Evolutionary conservation across 306 rosid species (phyloP).

Genomic region (Sicyos edulis): DNA sequence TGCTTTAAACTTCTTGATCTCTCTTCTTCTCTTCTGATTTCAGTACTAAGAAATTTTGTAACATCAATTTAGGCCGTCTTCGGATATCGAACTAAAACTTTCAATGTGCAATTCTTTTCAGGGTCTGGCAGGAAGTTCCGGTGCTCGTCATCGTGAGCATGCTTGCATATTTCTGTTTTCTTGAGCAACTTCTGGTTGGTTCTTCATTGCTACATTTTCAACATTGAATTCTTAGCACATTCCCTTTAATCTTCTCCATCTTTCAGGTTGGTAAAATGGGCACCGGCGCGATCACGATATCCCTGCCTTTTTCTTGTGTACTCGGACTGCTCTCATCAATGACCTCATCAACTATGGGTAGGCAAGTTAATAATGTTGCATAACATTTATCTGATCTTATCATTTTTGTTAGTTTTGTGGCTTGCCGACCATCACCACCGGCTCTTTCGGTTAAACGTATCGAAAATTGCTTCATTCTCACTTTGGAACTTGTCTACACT

Average conservation of each 20-base stretch:
- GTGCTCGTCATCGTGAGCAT: slow-evolving; percentile 93
- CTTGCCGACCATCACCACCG: neutral
- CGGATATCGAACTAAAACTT: neutral
- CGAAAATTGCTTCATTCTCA: too few species aligned
- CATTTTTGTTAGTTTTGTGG: neutral
- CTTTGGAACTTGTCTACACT: neutral
- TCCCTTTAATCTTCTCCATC: slow-evolving; percentile 20
- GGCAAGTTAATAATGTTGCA: slow-evolving; percentile 19
- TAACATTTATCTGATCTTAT: neutral
- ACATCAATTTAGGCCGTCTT: neutral
- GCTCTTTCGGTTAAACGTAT: neutral
- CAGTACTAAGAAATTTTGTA: slow-evolving; percentile 2
- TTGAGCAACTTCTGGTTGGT: slow-evolving; percentile 88
- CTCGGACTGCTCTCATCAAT: slow-evolving; percentile 85
- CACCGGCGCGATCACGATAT: slow-evolving; percentile 64
- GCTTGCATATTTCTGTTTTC: slow-evolving; percentile 97
- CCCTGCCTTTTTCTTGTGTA: slow-evolving; percentile 96
- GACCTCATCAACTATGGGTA: slow-evolving; percentile 98
- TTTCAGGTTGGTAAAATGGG: slow-evolving; percentile 69
- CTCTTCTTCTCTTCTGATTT: neutral
- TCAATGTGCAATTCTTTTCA: slow-evolving; percentile 25
- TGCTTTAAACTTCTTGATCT: neutral
- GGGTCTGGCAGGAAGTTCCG: slow-evolving; percentile 97
- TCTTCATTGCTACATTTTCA: slow-evolving; percentile 6
- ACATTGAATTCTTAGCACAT: slow-evolving; percentile 18